phyloP scores from a whole-genome alignment of 228 moss, liverwort and hornwort genomes.

The Sphagnum magellanicum region DNA sequence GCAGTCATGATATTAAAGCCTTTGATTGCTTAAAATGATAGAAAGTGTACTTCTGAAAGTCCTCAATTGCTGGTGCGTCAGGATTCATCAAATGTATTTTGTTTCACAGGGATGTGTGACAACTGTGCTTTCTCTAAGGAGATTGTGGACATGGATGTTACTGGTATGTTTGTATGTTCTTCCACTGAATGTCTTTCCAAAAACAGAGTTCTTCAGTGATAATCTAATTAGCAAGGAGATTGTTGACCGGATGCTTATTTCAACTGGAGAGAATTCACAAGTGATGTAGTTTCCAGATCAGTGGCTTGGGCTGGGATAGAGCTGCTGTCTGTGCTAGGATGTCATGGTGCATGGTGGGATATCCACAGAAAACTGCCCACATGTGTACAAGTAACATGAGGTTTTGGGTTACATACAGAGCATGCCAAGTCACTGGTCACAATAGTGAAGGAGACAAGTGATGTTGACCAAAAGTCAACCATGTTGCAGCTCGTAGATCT shows the following conservation, averaged over 20 bases:
- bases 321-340: neutral
- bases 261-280: neutral
- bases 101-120: slow-evolving; percentile 82
- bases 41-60: no score
- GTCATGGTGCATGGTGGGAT: neutral
- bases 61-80: no score
- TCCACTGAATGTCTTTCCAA: neutral
- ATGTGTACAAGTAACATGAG: neutral
- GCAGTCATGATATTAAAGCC: no score
- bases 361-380: no score
- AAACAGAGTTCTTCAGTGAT: neutral
- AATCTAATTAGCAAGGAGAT: neutral
- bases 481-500: slow-evolving; percentile 89
- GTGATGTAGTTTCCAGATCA: neutral
- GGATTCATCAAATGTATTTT: neutral
- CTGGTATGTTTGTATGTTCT: slow-evolving; percentile 35
- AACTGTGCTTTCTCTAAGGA: slow-evolving; percentile 81
- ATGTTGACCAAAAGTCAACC: slow-evolving; percentile 64
- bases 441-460: slow-evolving; percentile 61
- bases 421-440: slow-evolving; percentile 73
- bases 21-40: no score
- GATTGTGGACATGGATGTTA: slow-evolving; percentile 71
- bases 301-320: neutral
- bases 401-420: slow-evolving; percentile 35
- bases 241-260: neutral